phyloP scores from a whole-genome alignment of 306 rosid genomes.

The Ceratonia siliqua region DNA sequence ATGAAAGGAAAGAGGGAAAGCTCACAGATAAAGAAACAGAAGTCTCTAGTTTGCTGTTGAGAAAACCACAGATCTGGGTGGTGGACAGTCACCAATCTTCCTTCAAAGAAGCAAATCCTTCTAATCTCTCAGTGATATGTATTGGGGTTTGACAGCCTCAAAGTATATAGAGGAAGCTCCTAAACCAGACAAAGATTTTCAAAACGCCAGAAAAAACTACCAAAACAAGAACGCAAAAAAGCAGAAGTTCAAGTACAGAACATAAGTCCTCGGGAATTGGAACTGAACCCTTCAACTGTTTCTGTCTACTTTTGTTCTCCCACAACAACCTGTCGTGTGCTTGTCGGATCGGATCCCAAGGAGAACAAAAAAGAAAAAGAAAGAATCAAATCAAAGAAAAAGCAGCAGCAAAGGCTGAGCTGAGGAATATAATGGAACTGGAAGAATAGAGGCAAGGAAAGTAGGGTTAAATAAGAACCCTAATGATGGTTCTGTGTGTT shows the following conservation, averaged over 20 bases:
- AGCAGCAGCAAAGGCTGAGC: not conserved
- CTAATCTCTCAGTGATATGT: not conserved
- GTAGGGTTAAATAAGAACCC: slow-evolving; percentile 53
- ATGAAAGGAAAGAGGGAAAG: no score
- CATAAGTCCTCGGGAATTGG: slow-evolving; percentile 53
- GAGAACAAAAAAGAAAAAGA: slow-evolving; percentile 12
- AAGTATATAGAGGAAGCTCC: slow-evolving; percentile 22
- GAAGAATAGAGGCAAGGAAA: not conserved
- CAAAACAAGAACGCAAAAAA: not conserved
- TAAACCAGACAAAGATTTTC: slow-evolving; percentile 44
- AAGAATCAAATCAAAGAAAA: no score
- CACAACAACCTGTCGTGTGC: slow-evolving; percentile 12
- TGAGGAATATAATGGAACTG: no score
- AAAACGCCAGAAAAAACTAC: slow-evolving; percentile 27
- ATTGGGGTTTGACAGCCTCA: slow-evolving; percentile 21
- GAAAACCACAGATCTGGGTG: slow-evolving; percentile 37
- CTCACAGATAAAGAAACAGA: slow-evolving; percentile 47
- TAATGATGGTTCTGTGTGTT: slow-evolving; percentile 26
- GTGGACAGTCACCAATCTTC: slow-evolving; percentile 30
- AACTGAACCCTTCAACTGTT: slow-evolving; percentile 28
- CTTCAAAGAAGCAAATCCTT: slow-evolving; percentile 6
- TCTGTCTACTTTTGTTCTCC: slow-evolving; percentile 21
- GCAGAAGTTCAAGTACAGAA: slow-evolving; percentile 17
- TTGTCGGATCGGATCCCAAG: slow-evolving; percentile 65
- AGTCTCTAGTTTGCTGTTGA: not conserved